phyloP scores from a whole-genome alignment of 345 rosid species.

The Sisymbrium irio region DNA sequence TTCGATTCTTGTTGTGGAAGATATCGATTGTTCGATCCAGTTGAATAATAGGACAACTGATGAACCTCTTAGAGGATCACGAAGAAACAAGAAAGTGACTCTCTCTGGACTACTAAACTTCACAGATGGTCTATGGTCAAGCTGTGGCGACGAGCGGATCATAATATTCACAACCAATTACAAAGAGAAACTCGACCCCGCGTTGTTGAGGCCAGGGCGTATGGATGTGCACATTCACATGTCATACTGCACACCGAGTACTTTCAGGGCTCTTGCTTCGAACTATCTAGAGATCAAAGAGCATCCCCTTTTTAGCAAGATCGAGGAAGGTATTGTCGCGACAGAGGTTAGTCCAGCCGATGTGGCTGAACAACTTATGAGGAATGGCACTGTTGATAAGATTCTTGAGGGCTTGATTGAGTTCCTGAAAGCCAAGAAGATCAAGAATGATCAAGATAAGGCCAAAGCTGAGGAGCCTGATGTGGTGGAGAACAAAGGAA shows the following conservation, averaged over 20 bases:
- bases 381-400: conserved; percentile 32
- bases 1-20: conserved; percentile 67
- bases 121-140: conserved; percentile 60
- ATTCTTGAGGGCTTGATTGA: conserved; percentile 32
- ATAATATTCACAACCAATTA: conserved; percentile 65
- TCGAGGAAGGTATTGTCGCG: conserved; percentile 30
- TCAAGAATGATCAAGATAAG: conserved; percentile 23
- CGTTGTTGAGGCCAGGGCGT: conserved; percentile 57
- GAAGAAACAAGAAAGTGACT: conserved; percentile 22
- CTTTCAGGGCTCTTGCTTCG: conserved; percentile 34
- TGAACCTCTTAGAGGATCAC: not conserved
- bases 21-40: conserved; percentile 57
- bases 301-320: conserved; percentile 27
- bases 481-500: too few species aligned
- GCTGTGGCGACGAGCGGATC: conserved; percentile 61
- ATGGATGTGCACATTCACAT: conserved; percentile 70
- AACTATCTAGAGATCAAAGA: conserved; percentile 39
- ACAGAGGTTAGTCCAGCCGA: conserved; percentile 46
- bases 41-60: conserved; percentile 40
- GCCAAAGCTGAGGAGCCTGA: conserved; percentile 4
- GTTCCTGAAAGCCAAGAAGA: conserved; percentile 35
- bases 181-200: conserved; percentile 59
- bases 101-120: conserved; percentile 57
- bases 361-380: conserved; percentile 48
- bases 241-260: conserved; percentile 45